Evolutionary conservation across 2,329 filamentous ascomycete species (phyloP).

Genomic region (Exophiala sideris): DNA sequence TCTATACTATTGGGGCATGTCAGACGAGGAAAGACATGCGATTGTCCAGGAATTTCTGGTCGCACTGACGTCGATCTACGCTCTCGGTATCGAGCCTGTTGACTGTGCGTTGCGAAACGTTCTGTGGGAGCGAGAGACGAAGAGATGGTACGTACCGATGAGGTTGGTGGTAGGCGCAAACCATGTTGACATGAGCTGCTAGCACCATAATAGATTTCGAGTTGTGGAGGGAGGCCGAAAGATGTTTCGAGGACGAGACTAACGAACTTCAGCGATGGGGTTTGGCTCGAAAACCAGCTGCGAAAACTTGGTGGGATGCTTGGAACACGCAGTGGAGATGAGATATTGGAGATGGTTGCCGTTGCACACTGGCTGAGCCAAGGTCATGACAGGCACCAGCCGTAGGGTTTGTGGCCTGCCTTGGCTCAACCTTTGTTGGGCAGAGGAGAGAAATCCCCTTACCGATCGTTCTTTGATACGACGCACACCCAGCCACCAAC

Average conservation of each 20-base stretch:
- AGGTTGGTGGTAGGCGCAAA: background rate
- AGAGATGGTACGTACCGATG: constrained; percentile 11
- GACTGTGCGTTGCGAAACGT: constrained; percentile 27
- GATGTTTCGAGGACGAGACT: constrained; percentile 15
- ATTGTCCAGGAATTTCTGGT: constrained; percentile 19
- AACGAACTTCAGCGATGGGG: constrained; percentile 27
- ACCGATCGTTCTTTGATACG: too few species aligned
- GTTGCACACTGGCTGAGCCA: too few species aligned
- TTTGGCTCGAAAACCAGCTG: constrained; percentile 17
- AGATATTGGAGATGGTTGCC: background rate
- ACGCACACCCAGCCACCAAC: too few species aligned
- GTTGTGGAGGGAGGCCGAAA: constrained; percentile 21
- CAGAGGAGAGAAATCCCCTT: too few species aligned
- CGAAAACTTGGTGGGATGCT: constrained; percentile 23
- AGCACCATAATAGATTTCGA: constrained; percentile 28
- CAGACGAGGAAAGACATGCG: constrained; percentile 15
- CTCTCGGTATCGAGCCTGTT: constrained; percentile 23
- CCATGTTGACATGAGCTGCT: background rate
- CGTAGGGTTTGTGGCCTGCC: too few species aligned
- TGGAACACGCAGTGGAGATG: constrained; percentile 19
- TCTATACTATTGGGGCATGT: constrained; percentile 27
- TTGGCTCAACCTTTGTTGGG: too few species aligned
- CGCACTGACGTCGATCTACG: constrained; percentile 21
- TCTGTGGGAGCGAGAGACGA: constrained; percentile 22
- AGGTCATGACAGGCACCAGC: too few species aligned